phyloP scores from a whole-genome alignment of 2,329 filamentous ascomycete genomes.

The Corniculantispora saksenae region DNA sequence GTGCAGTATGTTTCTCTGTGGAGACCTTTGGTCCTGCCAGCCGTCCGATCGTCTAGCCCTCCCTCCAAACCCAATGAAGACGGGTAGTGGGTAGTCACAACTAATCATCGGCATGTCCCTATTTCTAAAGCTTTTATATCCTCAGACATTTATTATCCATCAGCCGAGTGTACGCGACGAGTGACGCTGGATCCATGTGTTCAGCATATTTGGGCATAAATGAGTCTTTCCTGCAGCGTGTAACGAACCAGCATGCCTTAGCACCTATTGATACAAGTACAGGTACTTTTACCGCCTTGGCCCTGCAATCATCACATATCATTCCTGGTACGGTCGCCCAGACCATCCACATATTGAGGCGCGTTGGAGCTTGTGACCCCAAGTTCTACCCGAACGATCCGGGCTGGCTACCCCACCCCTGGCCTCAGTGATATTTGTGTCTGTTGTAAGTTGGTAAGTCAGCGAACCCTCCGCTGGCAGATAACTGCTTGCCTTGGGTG shows the following conservation, averaged over 20 bases:
- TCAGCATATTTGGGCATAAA: neutral
- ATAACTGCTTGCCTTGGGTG: neutral
- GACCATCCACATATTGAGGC: neutral
- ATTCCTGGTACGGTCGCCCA: no score
- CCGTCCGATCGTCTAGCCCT: neutral
- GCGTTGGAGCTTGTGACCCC: constrained; percentile 6
- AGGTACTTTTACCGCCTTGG: neutral
- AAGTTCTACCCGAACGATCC: constrained; percentile 8
- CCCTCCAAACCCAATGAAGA: no score
- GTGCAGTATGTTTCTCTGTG: neutral
- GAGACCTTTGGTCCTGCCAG: neutral
- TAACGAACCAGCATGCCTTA: neutral
- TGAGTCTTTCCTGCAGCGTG: neutral
- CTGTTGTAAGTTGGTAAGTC: no score
- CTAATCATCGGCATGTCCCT: neutral
- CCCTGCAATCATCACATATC: neutral
- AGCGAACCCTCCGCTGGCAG: no score
- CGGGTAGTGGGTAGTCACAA: neutral
- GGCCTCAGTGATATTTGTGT: neutral
- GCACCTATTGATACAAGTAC: neutral
- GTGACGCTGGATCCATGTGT: neutral
- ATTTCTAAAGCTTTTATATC: neutral
- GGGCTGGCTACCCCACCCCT: neutral
- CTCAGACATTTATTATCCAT: neutral
- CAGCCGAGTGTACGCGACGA: neutral